Evolutionary conservation across 2,329 filamentous ascomycete species (phyloP).

Genomic region (Xylaria sp.): DNA sequence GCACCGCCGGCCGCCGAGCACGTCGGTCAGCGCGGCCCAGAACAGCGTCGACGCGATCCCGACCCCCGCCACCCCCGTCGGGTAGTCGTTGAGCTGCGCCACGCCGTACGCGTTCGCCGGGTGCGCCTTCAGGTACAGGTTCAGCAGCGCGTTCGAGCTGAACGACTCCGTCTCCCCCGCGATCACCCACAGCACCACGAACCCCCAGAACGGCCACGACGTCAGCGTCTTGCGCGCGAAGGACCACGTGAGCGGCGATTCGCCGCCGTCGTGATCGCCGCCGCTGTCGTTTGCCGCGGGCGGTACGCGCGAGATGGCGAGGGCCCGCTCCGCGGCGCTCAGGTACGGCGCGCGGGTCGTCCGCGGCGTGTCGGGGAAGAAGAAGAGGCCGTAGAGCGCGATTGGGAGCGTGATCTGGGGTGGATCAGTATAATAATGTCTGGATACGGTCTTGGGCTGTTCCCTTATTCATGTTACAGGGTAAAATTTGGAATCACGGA

Average conservation of each 20-base stretch:
- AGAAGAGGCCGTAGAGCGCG: slow-evolving; percentile 55
- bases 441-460: background rate
- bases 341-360: slow-evolving; percentile 55
- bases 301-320: slow-evolving; percentile 46
- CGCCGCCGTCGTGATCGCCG: too few relatives aligned
- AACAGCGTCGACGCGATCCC: slow-evolving; percentile 66
- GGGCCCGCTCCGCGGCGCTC: slow-evolving; percentile 38
- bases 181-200: slow-evolving; percentile 68
- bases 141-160: slow-evolving; percentile 62
- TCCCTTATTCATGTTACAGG: background rate
- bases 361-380: slow-evolving; percentile 57
- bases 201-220: slow-evolving; percentile 68
- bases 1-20: slow-evolving; percentile 63
- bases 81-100: slow-evolving; percentile 58
- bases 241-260: slow-evolving; percentile 48
- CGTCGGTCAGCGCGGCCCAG: slow-evolving; percentile 71
- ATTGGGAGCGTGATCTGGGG: slow-evolving; percentile 55
- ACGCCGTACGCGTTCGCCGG: slow-evolving; percentile 48
- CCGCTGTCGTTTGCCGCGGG: slow-evolving; percentile 39
- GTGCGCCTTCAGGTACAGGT: slow-evolving; percentile 53
- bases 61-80: slow-evolving; percentile 57
- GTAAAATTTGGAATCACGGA: background rate
- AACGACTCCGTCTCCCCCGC: slow-evolving; percentile 74
- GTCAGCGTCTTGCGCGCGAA: slow-evolving; percentile 60
- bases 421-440: background rate